phyloP scores from a whole-genome alignment of 2,329 filamentous ascomycete species.

The Nemania sp. region DNA sequence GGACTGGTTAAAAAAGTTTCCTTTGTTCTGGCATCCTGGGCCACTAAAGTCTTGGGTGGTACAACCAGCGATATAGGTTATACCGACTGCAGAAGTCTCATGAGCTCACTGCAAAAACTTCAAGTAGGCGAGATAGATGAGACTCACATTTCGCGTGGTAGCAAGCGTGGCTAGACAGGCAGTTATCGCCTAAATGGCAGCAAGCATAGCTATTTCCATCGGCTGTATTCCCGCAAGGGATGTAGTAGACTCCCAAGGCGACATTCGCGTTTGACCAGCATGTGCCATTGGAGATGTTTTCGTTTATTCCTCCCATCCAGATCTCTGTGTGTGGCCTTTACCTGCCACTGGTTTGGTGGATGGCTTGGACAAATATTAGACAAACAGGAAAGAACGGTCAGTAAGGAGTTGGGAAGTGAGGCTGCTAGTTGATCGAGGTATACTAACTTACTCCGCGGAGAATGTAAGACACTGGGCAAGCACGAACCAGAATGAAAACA shows the following conservation, averaged over 20 bases:
- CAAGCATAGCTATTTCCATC: constrained; percentile 27
- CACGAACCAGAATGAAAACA: constrained; percentile 7
- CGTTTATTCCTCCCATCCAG: constrained; percentile 21
- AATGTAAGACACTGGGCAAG: not conserved
- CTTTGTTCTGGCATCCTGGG: constrained; percentile 27
- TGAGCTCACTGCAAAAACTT: constrained; percentile 3
- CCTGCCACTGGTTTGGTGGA: not conserved
- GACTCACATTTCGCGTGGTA: constrained; percentile 26
- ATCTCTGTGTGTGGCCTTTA: not conserved
- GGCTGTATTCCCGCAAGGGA: constrained; percentile 31
- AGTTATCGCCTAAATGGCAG: constrained; percentile 29
- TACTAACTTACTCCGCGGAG: not conserved
- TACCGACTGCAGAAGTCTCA: constrained; percentile 12
- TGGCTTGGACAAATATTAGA: not conserved
- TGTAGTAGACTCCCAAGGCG: constrained; percentile 22
- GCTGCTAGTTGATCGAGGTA: not conserved
- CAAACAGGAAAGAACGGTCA: not conserved
- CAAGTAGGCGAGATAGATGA: not conserved
- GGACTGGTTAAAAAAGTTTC: constrained; percentile 22
- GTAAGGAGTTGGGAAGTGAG: not conserved
- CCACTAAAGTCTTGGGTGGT: constrained; percentile 27
- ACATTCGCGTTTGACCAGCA: constrained; percentile 28
- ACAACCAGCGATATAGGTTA: constrained; percentile 31
- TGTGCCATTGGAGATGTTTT: constrained; percentile 26
- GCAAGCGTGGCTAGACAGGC: constrained; percentile 28